Conservation (phyloP, 768 basidiomycete species). For the Boletus coccyginus region DNA sequence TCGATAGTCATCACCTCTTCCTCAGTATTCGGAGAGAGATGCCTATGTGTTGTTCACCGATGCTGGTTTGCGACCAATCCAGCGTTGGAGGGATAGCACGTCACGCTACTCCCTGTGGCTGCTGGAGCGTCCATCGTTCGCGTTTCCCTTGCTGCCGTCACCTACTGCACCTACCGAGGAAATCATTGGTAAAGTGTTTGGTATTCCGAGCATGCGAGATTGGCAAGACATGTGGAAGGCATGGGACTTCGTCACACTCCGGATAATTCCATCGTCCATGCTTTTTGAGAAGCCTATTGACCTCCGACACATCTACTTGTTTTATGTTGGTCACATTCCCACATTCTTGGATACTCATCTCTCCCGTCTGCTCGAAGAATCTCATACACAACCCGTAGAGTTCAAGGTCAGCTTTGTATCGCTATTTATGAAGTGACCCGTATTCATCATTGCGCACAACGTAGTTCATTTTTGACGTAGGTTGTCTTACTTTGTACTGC, state of each 20-base stretch:
- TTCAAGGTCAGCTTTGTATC: constrained; percentile 54
- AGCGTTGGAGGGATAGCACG: constrained; percentile 78
- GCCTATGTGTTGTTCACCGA: constrained; percentile 66
- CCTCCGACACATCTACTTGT: constrained; percentile 93
- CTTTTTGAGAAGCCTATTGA: constrained; percentile 90
- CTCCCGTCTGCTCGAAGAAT: constrained; percentile 68
- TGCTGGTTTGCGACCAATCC: constrained; percentile 77
- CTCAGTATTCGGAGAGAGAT: constrained; percentile 77
- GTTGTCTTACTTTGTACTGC: constrained; percentile 3
- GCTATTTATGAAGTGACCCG: constrained; percentile 4
- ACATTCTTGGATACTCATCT: constrained; percentile 91
- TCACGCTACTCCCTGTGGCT: constrained; percentile 85
- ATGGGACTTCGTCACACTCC: constrained; percentile 83
- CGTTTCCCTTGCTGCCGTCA: constrained; percentile 60
- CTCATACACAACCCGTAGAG: constrained; percentile 78
- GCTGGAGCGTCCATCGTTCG: constrained; percentile 81
- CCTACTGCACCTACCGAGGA: constrained; percentile 28
- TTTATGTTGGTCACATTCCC: constrained; percentile 94
- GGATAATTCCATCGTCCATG: constrained; percentile 87
- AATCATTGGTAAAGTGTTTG: constrained; percentile 40
- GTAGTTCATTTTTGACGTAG: constrained; percentile 75
- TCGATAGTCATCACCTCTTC: neutral
- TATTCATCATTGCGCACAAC: neutral
- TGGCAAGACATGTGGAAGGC: constrained; percentile 84
- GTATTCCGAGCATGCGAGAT: constrained; percentile 69